Percentiles rank a stretch among this genome's conserved stretches.
phyloP scores from a whole-genome alignment of 257 asterid genomes.

The Echites panduratus region DNA sequence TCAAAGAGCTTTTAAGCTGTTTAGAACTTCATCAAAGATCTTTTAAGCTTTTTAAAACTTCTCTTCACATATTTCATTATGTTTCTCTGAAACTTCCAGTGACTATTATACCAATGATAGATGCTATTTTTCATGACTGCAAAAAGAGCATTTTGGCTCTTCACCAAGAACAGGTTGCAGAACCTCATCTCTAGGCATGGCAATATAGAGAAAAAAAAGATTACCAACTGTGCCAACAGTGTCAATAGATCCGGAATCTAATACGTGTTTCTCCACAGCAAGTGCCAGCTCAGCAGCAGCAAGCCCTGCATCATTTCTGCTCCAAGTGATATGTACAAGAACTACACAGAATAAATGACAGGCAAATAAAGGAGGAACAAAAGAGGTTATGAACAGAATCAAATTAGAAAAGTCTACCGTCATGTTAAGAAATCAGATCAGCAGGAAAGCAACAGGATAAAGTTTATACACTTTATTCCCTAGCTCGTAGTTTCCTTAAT shows the following conservation, averaged over 20 bases:
- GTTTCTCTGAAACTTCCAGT: neutral
- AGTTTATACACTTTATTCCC: neutral
- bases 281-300: slow-evolving; percentile 96
- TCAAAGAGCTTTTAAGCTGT: neutral
- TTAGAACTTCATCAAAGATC: neutral
- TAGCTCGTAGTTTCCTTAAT: neutral
- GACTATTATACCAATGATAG: neutral
- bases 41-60: neutral
- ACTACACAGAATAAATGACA: neutral
- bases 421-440: neutral
- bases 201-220: neutral
- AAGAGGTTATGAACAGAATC: neutral
- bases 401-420: neutral
- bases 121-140: neutral
- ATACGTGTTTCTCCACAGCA: slow-evolving; percentile 85
- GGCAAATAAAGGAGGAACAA: neutral
- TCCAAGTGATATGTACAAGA: slow-evolving; percentile 21
- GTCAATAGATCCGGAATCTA: slow-evolving; percentile 84
- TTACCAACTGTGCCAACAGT: slow-evolving; percentile 97
- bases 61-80: neutral
- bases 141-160: neutral
- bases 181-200: neutral
- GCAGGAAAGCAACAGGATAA: neutral
- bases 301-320: slow-evolving; percentile 90
- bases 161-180: neutral